Conservation (phyloP, 1,284 basidiomycete species). For the Trichosporon asahii region DNA sequence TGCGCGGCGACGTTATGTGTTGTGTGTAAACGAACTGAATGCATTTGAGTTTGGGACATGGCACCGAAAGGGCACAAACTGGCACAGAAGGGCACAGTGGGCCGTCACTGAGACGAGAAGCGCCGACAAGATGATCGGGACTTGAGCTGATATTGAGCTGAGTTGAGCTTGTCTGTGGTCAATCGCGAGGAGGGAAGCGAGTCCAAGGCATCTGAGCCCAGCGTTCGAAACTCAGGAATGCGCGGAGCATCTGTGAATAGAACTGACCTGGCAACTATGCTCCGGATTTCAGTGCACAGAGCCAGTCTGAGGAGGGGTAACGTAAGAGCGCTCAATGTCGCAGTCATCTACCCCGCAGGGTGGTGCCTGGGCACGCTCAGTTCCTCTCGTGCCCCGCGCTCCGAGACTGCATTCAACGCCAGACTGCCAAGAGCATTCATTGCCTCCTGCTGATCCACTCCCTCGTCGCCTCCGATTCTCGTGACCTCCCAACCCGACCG, state of each 20-base stretch:
- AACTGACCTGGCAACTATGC: not conserved
- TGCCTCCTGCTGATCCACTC: not conserved
- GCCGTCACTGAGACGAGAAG: not conserved
- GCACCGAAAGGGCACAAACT: not conserved
- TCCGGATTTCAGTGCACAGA: not conserved
- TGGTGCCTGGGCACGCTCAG: not conserved
- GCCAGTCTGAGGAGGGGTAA: not conserved
- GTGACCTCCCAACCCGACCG: not conserved
- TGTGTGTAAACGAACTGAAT: not conserved
- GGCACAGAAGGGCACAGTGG: too few species aligned
- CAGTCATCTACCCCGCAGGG: not conserved
- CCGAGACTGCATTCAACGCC: not conserved
- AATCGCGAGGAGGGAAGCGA: not conserved
- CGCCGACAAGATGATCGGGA: not conserved
- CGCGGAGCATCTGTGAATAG: not conserved
- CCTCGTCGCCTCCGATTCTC: not conserved
- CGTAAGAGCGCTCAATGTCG: not conserved
- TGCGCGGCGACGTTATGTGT: not conserved
- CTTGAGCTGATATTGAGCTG: not conserved
- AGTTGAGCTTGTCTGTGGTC: not conserved
- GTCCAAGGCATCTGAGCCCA: not conserved
- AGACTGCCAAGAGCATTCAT: not conserved
- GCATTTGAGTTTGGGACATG: constrained; percentile 1
- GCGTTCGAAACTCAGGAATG: not conserved
- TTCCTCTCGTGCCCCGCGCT: not conserved